Evolutionary conservation across 1,139 yeast genomes (phyloP).

Genomic region (Spencermartinsiella ligniputridi): DNA sequence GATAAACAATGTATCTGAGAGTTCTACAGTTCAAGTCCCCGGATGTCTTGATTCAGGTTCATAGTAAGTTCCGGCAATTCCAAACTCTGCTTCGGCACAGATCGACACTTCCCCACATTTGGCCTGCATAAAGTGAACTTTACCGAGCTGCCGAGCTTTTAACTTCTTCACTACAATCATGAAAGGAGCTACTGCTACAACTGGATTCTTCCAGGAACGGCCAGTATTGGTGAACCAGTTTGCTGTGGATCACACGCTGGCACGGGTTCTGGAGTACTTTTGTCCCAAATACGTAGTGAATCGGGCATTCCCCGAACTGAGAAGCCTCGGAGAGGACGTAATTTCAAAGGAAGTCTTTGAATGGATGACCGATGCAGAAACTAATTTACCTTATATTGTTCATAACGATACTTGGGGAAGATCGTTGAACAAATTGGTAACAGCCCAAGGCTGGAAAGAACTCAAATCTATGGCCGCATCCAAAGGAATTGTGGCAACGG

Average conservation of each 20-base stretch:
- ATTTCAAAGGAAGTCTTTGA: slow-evolving; percentile 23
- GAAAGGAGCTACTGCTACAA: slow-evolving; percentile 25
- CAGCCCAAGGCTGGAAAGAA: slow-evolving; percentile 31
- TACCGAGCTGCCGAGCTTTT: background rate
- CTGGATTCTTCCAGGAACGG: slow-evolving; percentile 28
- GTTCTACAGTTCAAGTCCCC: too few species aligned
- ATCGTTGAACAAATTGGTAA: slow-evolving; percentile 24
- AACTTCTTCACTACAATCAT: slow-evolving; percentile 4
- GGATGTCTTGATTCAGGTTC: too few species aligned
- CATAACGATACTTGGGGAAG: slow-evolving; percentile 31
- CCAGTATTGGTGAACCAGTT: slow-evolving; percentile 27
- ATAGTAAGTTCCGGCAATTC: too few species aligned
- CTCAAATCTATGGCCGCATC: slow-evolving; percentile 26
- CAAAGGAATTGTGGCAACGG: slow-evolving; percentile 28
- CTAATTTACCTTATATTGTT: slow-evolving; percentile 27
- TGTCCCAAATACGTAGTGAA: slow-evolving; percentile 13
- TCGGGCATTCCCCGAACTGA: slow-evolving; percentile 18
- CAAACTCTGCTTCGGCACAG: too few species aligned
- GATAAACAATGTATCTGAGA: too few species aligned
- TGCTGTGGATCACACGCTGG: slow-evolving; percentile 22
- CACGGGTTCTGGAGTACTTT: slow-evolving; percentile 20
- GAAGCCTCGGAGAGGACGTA: slow-evolving; percentile 24
- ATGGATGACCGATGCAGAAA: slow-evolving; percentile 32
- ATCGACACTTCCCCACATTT: too few species aligned
- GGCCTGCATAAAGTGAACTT: too few species aligned